A percentile compares a stretch with the other conserved stretches of the same genome.
Conservation (phyloP, 2,329 filamentous ascomycete genomes). For the Hypoxylon sp. region DNA sequence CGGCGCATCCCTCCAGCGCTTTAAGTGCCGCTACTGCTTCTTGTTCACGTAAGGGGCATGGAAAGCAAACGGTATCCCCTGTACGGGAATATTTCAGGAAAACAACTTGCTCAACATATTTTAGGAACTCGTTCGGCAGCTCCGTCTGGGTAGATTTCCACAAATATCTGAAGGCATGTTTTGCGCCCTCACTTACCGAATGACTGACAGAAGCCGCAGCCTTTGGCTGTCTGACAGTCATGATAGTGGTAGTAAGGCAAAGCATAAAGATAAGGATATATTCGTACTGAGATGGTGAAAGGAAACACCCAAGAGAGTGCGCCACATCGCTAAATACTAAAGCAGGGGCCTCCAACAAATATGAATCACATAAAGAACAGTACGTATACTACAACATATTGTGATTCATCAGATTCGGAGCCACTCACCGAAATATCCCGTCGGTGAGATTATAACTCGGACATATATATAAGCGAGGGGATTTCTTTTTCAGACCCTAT, state of each 20-base stretch:
- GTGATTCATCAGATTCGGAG: slow-evolving; percentile 39
- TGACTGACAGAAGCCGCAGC: slow-evolving; percentile 37
- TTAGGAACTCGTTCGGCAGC: slow-evolving; percentile 52
- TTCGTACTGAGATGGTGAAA: slow-evolving; percentile 20
- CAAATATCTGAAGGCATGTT: slow-evolving; percentile 50
- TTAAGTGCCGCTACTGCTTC: slow-evolving; percentile 64
- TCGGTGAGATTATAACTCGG: slow-evolving; percentile 33
- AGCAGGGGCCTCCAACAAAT: slow-evolving; percentile 21
- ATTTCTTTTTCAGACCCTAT: background rate
- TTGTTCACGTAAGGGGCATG: slow-evolving; percentile 58
- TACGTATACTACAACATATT: slow-evolving; percentile 39
- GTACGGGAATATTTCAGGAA: slow-evolving; percentile 51
- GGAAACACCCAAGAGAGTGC: slow-evolving; percentile 23
- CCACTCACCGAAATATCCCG: slow-evolving; percentile 31
- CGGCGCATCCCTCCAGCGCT: slow-evolving; percentile 70
- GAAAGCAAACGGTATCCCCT: slow-evolving; percentile 55
- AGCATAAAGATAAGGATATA: slow-evolving; percentile 23
- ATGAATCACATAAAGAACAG: slow-evolving; percentile 27
- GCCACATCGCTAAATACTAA: slow-evolving; percentile 40
- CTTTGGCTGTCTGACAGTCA: slow-evolving; percentile 36
- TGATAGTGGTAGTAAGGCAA: slow-evolving; percentile 24
- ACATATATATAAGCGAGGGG: slow-evolving; percentile 34
- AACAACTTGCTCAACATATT: slow-evolving; percentile 48
- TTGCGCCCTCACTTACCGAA: slow-evolving; percentile 53
- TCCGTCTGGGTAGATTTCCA: slow-evolving; percentile 48